These are phyloP conservation scores for Cytospora piceae DNA, from an alignment of 2,329 filamentous ascomycete species.

Conservation along the genomic window DNA sequence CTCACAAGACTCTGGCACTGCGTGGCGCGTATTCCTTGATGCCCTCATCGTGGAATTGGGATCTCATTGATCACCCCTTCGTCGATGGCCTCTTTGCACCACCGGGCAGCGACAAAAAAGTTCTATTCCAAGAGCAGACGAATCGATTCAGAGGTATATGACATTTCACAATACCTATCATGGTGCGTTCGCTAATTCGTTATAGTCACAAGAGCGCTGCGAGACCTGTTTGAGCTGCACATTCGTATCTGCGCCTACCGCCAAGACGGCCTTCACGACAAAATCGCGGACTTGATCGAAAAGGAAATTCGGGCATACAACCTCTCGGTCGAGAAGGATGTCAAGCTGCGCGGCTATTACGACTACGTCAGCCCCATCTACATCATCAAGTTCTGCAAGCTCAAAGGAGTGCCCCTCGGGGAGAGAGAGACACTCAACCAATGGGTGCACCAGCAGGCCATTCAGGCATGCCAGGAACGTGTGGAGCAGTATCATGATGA, in stretches of 20 bases:
- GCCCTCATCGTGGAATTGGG: slow-evolving; percentile 38
- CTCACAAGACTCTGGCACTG: slow-evolving; percentile 42
- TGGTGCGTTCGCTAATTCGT: slow-evolving; percentile 1
- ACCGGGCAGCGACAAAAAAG: slow-evolving; percentile 31
- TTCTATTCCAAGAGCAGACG: slow-evolving; percentile 36
- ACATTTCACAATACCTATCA: background rate
- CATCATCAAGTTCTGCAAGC: slow-evolving; percentile 15
- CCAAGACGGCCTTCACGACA: slow-evolving; percentile 36
- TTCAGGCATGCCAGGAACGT: slow-evolving; percentile 20
- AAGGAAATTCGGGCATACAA: slow-evolving; percentile 40
- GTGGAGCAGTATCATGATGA: slow-evolving; percentile 30
- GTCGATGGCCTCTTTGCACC: slow-evolving; percentile 40
- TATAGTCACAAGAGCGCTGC: slow-evolving; percentile 41
- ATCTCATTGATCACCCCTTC: slow-evolving; percentile 41
- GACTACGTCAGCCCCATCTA: slow-evolving; percentile 27
- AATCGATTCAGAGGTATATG: slow-evolving; percentile 38
- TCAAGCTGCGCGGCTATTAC: slow-evolving; percentile 34
- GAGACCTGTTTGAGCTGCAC: slow-evolving; percentile 41
- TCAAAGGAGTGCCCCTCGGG: background rate
- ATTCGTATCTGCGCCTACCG: slow-evolving; percentile 39
- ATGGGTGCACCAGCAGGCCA: slow-evolving; percentile 9
- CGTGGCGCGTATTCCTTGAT: slow-evolving; percentile 43
- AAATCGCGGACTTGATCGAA: slow-evolving; percentile 37
- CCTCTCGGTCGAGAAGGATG: slow-evolving; percentile 40
- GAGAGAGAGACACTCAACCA: background rate